A percentile compares a stretch with the other conserved stretches of the same genome.
phyloP scores from a whole-genome alignment of 371 early-diverging fungal species.

The Mortierella sp. region DNA sequence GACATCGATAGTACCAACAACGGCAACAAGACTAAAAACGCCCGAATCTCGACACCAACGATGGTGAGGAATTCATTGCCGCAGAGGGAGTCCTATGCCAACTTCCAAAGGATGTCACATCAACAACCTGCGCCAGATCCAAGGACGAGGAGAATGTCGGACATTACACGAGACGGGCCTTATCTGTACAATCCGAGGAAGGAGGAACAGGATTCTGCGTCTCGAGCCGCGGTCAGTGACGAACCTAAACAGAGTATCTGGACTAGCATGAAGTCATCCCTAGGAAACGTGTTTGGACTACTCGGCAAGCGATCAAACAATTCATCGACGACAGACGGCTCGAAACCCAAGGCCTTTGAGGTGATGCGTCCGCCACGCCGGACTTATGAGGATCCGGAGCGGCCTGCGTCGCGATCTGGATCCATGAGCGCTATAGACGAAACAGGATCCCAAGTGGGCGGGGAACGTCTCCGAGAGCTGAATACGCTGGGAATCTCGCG shows the following conservation, averaged over 20 bases:
- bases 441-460: slow-evolving; percentile 32
- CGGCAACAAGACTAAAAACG: not conserved
- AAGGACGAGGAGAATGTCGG: slow-evolving; percentile 45
- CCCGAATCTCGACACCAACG: not conserved
- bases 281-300: slow-evolving; percentile 15
- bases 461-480: slow-evolving; percentile 31
- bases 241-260: slow-evolving; percentile 10
- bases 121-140: slow-evolving; percentile 30
- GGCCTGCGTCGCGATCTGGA: slow-evolving; percentile 4
- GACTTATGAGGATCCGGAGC: slow-evolving; percentile 10
- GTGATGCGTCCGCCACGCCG: slow-evolving; percentile 44
- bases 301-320: slow-evolving; percentile 12
- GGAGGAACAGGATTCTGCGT: slow-evolving; percentile 3
- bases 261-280: slow-evolving; percentile 14
- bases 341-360: slow-evolving; percentile 50
- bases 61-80: not conserved
- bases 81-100: slow-evolving; percentile 34
- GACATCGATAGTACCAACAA: slow-evolving; percentile 2
- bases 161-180: slow-evolving; percentile 41
- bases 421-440: slow-evolving; percentile 11
- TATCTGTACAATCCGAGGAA: slow-evolving; percentile 26
- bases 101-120: slow-evolving; percentile 41
- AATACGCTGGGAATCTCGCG: slow-evolving; percentile 27
- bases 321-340: slow-evolving; percentile 13
- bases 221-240: not conserved